Evolutionary conservation across 805 yeast species (phyloP), one percentile per base, ranked within the genome.

Genomic region (Metschnikowia amazonensis): DNA sequence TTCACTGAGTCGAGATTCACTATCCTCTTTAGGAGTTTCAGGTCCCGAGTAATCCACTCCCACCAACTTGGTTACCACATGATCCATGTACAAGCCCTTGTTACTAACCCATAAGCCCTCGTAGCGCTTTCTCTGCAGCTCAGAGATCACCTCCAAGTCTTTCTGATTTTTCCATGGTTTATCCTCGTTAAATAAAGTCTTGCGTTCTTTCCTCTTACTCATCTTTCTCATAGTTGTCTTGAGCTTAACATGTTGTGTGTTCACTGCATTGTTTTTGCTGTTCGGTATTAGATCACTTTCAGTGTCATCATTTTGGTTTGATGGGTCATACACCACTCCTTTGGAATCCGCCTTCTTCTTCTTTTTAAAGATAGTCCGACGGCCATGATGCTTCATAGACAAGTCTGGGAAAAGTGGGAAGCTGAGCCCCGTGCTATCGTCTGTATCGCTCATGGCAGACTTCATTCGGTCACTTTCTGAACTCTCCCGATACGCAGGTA

Each of bases 81-180:
- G 48, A 30, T 70, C 71, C 52, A 83, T 62, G 56, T 84, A 83
- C 3, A 68, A 58, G 2, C 94, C 95, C 51, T 79, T 80, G 60
- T 94, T 94, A 28, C 96, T 81, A 0, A 85, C 95, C 96, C 96
- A 94, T 13, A 94, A 77, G 21, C 95, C 95, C 63, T 90, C 97
- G 63, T 92, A 94, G 31, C 98, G 67, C 60, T 89, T 89, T 48
- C 87, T 75, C 61, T 94, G 98, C 36, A 70, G 75, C 20, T 79
- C 81, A 0, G 80, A 70, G 14, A 81, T 68, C 59, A 56, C 68
- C 58, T 57, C 58, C 4, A 81, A 70, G 48, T 80, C 86, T 25
- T 70, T 71, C 64, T 89, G 97, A 57, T 87, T 82, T 57, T 90
- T 89, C 97, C 97, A 89, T 0, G 98, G 98, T 63, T 89, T 89